These are phyloP conservation scores for Cichorium intybus DNA, from an alignment of 140 eudicot genomes.

Conservation along the genomic window DNA sequence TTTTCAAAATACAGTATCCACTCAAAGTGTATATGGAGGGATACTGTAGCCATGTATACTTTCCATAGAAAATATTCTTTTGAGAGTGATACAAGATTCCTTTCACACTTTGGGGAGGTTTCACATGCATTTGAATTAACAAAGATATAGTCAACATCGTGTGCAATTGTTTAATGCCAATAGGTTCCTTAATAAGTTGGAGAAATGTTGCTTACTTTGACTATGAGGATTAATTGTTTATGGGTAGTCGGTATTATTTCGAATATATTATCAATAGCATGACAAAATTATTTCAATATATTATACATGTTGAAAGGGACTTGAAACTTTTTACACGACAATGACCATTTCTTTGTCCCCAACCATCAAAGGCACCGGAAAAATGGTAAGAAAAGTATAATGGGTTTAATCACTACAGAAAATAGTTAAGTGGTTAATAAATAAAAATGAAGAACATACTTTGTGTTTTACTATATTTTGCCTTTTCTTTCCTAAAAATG, in stretches of 20 bases:
- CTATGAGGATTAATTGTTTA: slow-evolving; percentile 27
- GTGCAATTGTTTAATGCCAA: slow-evolving; percentile 20
- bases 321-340: slow-evolving; percentile 8
- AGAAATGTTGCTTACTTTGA: slow-evolving; percentile 30
- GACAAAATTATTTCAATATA: slow-evolving; percentile 12
- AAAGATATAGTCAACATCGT: slow-evolving; percentile 34
- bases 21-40: background rate
- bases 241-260: slow-evolving; percentile 16
- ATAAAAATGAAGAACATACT: background rate
- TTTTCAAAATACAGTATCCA: background rate
- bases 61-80: slow-evolving; percentile 17
- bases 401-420: background rate
- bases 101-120: slow-evolving; percentile 20
- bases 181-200: slow-evolving; percentile 34
- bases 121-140: slow-evolving; percentile 25
- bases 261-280: slow-evolving; percentile 22
- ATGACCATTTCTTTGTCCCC: slow-evolving; percentile 20
- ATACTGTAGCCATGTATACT: background rate
- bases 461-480: background rate
- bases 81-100: slow-evolving; percentile 16
- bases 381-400: background rate
- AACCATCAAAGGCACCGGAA: background rate
- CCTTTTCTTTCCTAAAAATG: background rate
- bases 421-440: background rate
- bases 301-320: slow-evolving; percentile 20